Percentiles rank a stretch among this genome's conserved stretches.
Conservation (phyloP, 2,329 filamentous ascomycete genomes). For the Pseudogymnoascus verrucosus region DNA sequence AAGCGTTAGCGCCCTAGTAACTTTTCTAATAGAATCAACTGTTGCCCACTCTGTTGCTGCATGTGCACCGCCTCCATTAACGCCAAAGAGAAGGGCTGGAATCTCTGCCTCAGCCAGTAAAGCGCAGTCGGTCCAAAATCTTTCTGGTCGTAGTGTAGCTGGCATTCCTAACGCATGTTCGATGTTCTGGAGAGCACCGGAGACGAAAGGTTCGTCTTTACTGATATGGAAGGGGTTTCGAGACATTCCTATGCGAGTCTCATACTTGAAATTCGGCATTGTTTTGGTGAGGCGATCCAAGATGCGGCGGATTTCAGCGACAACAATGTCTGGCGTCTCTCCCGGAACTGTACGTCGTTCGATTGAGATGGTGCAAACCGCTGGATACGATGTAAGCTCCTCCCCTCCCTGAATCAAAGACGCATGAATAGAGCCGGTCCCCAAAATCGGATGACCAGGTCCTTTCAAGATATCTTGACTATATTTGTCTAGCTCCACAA, state of each 20-base stretch:
- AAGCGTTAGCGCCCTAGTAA: constrained; percentile 1
- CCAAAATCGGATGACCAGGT: constrained; percentile 29
- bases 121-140: constrained; percentile 45
- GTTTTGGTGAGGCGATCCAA: constrained; percentile 28
- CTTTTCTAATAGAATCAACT: constrained; percentile 28
- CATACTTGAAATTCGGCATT: constrained; percentile 34
- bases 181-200: neutral
- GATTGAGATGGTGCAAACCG: constrained; percentile 38
- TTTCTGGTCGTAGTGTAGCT: constrained; percentile 5
- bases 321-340: constrained; percentile 33
- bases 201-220: constrained; percentile 33
- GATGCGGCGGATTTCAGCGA: constrained; percentile 32
- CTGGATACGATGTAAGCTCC: constrained; percentile 44
- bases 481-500: constrained; percentile 38
- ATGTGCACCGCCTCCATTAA: constrained; percentile 41
- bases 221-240: constrained; percentile 37
- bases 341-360: constrained; percentile 41
- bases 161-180: neutral
- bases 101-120: constrained; percentile 38
- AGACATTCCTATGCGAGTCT: constrained; percentile 33
- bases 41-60: constrained; percentile 43
- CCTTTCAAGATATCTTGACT: constrained; percentile 25
- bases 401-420: constrained; percentile 42
- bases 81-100: constrained; percentile 39
- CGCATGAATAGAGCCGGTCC: constrained; percentile 36